Evolutionary conservation across 2,329 filamentous ascomycete species (phyloP), one percentile per base, ranked within the genome.

Genomic region (Monosporascus sp.): DNA sequence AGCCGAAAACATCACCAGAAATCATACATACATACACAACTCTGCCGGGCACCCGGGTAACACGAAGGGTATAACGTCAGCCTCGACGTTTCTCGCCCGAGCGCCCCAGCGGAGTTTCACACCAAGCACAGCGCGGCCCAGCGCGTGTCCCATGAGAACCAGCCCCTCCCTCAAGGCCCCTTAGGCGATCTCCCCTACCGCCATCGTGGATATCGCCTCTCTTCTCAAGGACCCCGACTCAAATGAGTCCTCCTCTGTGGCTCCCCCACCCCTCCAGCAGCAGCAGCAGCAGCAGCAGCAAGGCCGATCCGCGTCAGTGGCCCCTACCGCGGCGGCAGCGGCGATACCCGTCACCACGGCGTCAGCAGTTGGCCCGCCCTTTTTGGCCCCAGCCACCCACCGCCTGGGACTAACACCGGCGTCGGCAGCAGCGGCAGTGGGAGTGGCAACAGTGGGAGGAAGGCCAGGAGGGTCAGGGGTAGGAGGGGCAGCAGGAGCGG

Each of bases 161-260:
- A 55, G 62, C 65, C 66, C 59, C 54, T 62, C 11, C 9, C 17
- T 54, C 50, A 64, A 65, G 71, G 68, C 71, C 64, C 56, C 57
- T 53, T 66, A 68, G 63, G 62, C 63, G 59, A 71, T 68, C 24
- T 14, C 24, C 43, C 14, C 68, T 63, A 80, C 80, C 82, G 83
- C 78, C 84, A 92, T 80, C 83, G 87, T 96, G 91, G 91, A 96
- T 92, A 95, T 96, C 88, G 85, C 89, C 74, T 86, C 88, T 63
- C 83, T 96, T 62, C 83, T 96, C 74, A 90, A 92, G 81, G 82
- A 80, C 69, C 77, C 84, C 69, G 85, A 85, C 81, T 86, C 87
- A 74, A 77, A 85, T 81, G 86, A 88, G 81, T 85, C 86, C 71
- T 78, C 79, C 71, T 78, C 79, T 64, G 72, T 73, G 57, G 76